Base-by-base conservation (phyloP, 2,329 filamentous ascomycete genomes). In the Catunica adiposa region DNA sequence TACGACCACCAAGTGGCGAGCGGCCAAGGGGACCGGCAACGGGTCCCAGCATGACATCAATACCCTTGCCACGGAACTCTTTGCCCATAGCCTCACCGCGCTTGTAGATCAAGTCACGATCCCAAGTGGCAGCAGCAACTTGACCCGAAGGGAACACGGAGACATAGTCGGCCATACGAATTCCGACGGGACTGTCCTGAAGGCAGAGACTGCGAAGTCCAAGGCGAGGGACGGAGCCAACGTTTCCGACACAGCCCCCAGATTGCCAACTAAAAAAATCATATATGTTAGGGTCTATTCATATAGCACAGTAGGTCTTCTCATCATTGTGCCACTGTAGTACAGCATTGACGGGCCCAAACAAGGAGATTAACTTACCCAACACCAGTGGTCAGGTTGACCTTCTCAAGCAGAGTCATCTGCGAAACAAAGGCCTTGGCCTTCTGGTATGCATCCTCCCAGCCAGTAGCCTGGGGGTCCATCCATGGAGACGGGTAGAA, bases 301-400 rank as follows among this genome's bases (percentile, higher is more conserved):
- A 15, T 44, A n/a, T 44, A n/a, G 60, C 5, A 22, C 11, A 22
- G 20, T 44, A 37, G 61, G 59, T 38, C 2, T 38, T 59, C 29
- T 20, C 22, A 7, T 34, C 29, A 5, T 34, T 11, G 5, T 11
- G 29, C 5, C 29, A 34, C 29, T 34, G 42, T 3, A 14, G 5
- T n/a, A 11, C 4, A 47, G 42, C 8, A 4, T 20, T 3, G 1
- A 25, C 15, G 34, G 6, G 22, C 2, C 23, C 20, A n/a, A n/a
- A 44, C 20, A n/a, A n/a, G 3, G 20, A 7, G 40, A 22, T 4
- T n/a, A 20, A 70, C 80, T 67, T 70, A 90, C 78, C 89, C 89
- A 60, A 84, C 79, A 67, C 90, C 90, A 0, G 89, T 96, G 2
- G 90, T 97, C 61, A 98, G 67, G 67, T 97, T 97, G 68, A 97